Evolutionary conservation across 306 rosid genomes (phyloP).

Genomic region (Inga leiocalycina): DNA sequence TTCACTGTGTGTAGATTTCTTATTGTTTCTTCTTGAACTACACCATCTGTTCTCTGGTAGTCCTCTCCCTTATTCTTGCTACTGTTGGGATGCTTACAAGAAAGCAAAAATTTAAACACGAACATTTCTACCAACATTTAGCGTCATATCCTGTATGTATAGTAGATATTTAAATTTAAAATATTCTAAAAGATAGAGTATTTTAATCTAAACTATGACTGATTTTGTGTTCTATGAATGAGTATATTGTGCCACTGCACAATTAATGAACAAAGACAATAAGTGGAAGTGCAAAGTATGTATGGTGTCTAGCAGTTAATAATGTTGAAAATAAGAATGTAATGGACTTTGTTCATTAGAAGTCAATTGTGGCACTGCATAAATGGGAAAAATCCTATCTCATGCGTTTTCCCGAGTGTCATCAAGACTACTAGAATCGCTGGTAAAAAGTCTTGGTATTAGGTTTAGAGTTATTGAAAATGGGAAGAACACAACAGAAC

Average conservation of each 20-base stretch:
- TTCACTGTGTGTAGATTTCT: neutral
- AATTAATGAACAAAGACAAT: neutral
- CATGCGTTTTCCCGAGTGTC: neutral
- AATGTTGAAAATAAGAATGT: neutral
- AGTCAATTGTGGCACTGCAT: slow-evolving; percentile 11
- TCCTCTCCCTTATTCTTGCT: slow-evolving; percentile 23
- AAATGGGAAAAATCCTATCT: slow-evolving; percentile 1
- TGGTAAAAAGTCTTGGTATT: neutral
- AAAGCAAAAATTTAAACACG: neutral
- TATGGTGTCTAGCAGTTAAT: neutral
- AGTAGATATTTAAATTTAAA: slow-evolving; percentile 18
- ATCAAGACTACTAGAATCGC: neutral
- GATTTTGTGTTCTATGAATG: neutral
- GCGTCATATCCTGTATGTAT: neutral
- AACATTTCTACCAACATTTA: slow-evolving; percentile 15
- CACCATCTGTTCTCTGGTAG: slow-evolving; percentile 12
- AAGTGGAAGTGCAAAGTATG: neutral
- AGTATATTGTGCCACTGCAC: neutral
- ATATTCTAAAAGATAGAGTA: neutral
- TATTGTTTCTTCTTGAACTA: slow-evolving; percentile 19
- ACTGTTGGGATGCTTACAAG: slow-evolving; percentile 8
- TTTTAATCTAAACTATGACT: neutral
- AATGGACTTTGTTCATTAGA: neutral
- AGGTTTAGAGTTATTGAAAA: slow-evolving; percentile 1
- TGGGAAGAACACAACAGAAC: slow-evolving; percentile 8